Percentiles rank a stretch among this genome's conserved stretches.
Evolutionary conservation across 257 asterid species (phyloP).

Genomic region (Dorcoceras hygrometricum): DNA sequence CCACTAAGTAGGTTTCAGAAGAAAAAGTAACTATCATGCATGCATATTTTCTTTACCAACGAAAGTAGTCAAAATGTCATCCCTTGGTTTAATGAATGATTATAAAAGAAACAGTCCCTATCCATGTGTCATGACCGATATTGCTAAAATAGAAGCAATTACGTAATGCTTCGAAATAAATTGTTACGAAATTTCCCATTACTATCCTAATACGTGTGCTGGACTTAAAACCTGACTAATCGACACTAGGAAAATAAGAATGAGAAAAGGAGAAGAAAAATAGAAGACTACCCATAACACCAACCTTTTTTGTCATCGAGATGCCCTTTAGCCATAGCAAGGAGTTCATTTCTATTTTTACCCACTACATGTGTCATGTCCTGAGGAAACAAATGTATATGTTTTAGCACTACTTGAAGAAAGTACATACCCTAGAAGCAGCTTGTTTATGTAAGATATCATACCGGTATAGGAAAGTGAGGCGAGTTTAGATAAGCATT

Average conservation of each 20-base stretch:
- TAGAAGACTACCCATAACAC: conserved; percentile 18
- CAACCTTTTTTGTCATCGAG: conserved; percentile 67
- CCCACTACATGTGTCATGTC: conserved; percentile 82
- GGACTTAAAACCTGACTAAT: conserved; percentile 10
- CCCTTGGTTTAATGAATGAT: background rate
- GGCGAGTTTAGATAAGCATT: conserved; percentile 73
- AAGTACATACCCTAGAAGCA: conserved; percentile 11
- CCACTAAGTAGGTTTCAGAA: conserved; percentile 3
- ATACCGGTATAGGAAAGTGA: conserved; percentile 85
- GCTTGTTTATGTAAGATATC: conserved; percentile 25
- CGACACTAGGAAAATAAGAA: conserved; percentile 11
- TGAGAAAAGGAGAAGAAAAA: conserved; percentile 1
- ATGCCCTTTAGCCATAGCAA: conserved; percentile 77
- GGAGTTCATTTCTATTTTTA: conserved; percentile 70
- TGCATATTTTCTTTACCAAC: background rate
- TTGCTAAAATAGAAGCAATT: background rate
- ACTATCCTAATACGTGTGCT: background rate
- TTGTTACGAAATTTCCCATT: background rate
- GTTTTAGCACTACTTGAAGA: conserved; percentile 10
- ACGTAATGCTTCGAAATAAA: background rate
- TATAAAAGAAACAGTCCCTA: background rate
- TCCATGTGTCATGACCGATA: background rate
- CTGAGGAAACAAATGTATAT: conserved; percentile 36
- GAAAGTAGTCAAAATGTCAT: conserved; percentile 1
- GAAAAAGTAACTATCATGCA: conserved; percentile 2